Evolutionary conservation across 129 eudicot genomes (phyloP).

Genomic region (Daucus carota): DNA sequence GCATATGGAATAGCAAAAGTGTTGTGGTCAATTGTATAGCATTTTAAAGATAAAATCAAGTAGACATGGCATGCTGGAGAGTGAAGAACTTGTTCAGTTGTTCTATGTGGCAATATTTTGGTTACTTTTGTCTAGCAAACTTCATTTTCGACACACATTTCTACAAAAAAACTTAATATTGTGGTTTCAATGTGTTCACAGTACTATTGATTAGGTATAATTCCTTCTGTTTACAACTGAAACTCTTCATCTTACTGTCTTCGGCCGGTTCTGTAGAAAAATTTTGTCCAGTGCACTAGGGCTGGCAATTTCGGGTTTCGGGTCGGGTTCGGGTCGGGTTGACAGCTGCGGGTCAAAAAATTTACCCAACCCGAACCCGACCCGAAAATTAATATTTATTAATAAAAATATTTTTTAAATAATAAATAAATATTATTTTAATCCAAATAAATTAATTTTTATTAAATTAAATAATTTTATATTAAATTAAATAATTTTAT

Average conservation of each 20-base stretch:
- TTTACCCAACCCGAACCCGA: no score
- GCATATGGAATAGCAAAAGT: neutral
- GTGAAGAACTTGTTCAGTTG: neutral
- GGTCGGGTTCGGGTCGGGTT: no score
- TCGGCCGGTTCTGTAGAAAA: neutral
- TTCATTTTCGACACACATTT: neutral
- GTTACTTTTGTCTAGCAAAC: neutral
- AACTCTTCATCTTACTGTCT: neutral
- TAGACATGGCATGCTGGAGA: neutral
- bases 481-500: no score
- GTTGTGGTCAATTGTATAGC: neutral
- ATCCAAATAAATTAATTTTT: no score
- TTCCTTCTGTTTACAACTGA: no score
- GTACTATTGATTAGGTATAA: neutral
- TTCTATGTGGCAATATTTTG: neutral
- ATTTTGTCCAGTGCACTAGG: neutral
- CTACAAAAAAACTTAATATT: neutral
- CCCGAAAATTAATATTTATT: no score
- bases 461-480: no score
- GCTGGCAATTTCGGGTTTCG: no score
- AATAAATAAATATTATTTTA: no score
- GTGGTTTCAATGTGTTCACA: neutral
- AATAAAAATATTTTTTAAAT: no score
- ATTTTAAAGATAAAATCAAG: neutral
- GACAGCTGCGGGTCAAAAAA: no score